phyloP scores from a whole-genome alignment of 148 eudicot genomes.

The Cornus florida region DNA sequence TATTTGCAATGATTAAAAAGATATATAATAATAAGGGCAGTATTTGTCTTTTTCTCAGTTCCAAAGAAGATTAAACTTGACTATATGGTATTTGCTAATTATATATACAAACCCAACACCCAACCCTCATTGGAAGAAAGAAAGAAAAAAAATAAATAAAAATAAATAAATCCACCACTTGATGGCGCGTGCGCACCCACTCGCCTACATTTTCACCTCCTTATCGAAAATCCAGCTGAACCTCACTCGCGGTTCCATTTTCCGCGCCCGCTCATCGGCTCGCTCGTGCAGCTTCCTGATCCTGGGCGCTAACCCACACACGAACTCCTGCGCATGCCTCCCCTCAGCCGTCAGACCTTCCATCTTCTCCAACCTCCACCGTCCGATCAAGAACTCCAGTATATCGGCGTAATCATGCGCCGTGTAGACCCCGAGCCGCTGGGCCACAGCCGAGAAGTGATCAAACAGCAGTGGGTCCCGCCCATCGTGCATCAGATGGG shows the following conservation, averaged over 20 bases:
- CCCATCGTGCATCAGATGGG: constrained; percentile 37
- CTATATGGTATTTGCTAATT: too few relatives aligned
- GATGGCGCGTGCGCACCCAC: neutral
- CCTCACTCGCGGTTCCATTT: constrained; percentile 16
- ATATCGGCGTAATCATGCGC: constrained; percentile 40
- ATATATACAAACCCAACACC: too few relatives aligned
- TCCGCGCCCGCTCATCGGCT: constrained; percentile 31
- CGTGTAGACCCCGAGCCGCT: constrained; percentile 40
- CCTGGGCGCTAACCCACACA: constrained; percentile 26
- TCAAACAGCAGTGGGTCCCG: constrained; percentile 25
- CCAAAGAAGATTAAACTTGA: too few relatives aligned
- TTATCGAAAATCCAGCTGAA: constrained; percentile 39
- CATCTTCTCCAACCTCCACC: constrained; percentile 32
- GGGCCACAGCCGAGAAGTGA: constrained; percentile 34
- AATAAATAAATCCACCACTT: too few relatives aligned
- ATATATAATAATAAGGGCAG: too few relatives aligned
- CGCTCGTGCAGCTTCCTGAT: constrained; percentile 34
- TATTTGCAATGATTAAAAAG: too few relatives aligned
- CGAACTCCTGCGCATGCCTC: constrained; percentile 30
- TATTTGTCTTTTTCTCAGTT: too few relatives aligned
- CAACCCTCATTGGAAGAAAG: too few relatives aligned
- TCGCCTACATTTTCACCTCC: constrained; percentile 7
- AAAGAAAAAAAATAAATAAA: too few relatives aligned
- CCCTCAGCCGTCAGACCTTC: constrained; percentile 23
- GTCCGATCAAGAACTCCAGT: constrained; percentile 27